Base-by-base conservation (phyloP, 768 basidiomycete genomes). In the Naganishia vishniacii region DNA sequence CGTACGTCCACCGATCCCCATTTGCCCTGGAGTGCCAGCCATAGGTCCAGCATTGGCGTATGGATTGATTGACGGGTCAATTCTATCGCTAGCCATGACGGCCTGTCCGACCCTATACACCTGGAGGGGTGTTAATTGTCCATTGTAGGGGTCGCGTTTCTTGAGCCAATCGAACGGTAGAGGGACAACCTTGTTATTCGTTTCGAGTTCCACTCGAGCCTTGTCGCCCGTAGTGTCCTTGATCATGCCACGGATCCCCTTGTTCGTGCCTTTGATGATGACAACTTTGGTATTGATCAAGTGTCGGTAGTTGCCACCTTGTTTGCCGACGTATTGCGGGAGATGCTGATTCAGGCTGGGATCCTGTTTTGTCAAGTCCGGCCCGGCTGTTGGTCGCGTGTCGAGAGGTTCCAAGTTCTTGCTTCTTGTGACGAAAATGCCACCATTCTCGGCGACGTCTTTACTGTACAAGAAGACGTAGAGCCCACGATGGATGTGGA, bases 381-480 rank as follows among this genome's bases (percentile, higher is more conserved):
- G 80, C 13, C 80, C 82, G 9, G 82, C 80, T 42, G 87, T 77
- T 68, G 48, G 18, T 29, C 67, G 42, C 20, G 44, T 48, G 48
- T 68, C 64, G 20, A 62, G 45, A 4, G 67, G 67, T 37, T 56
- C 58, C 26, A 68, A 60, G 47, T 68, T 68, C 28, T 64, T 65
- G 64, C 65, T 61, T 62, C 65, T 86, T 0, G 91, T 88, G 56
- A 99, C 91, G 72, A 93, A 99, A 28, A 98, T 86, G 64, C 95
- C 95, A 23, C 89, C 87, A 70, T 98, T 92, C 77, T 97, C 92
- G 20, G 82, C 72, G 59, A 90, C 82, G 56, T 97, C 92, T 15
- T 93, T 87, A 71, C 93, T 94, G 79, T 93, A 88, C 48, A 98
- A 79, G 82, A 97, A 99, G 3, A 89, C 91, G 70, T 86, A 94